A percentile compares a stretch with the other conserved stretches of the same genome.
Conservation (phyloP, 1,284 basidiomycete genomes). For the Afroboletus lepidellus region DNA sequence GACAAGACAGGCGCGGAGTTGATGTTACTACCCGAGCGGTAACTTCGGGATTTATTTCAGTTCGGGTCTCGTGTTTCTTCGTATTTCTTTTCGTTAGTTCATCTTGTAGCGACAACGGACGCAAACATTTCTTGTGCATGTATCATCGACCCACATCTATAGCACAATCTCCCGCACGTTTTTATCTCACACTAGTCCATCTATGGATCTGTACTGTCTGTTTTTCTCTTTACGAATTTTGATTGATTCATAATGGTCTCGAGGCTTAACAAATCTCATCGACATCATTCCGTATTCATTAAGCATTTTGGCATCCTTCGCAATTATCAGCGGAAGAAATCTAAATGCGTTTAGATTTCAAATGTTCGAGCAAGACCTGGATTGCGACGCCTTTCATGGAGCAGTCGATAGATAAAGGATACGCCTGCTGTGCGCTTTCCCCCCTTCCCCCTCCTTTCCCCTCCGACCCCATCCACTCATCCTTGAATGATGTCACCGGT, state of each 20-base stretch:
- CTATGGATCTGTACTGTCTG: slow-evolving; percentile 14
- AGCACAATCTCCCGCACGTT: neutral
- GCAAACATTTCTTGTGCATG: slow-evolving; percentile 18
- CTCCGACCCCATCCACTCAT: too few species aligned
- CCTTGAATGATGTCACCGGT: too few species aligned
- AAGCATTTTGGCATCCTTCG: too few species aligned
- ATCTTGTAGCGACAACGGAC: slow-evolving; percentile 24
- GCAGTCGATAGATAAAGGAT: too few species aligned
- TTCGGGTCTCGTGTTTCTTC: slow-evolving; percentile 2
- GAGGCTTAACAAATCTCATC: neutral
- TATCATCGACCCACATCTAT: slow-evolving; percentile 2
- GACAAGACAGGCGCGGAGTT: slow-evolving; percentile 31
- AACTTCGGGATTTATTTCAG: neutral
- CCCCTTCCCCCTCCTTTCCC: too few species aligned
- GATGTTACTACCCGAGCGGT: slow-evolving; percentile 34
- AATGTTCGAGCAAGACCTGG: too few species aligned
- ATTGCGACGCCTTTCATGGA: too few species aligned
- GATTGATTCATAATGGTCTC: slow-evolving; percentile 1
- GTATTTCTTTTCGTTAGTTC: slow-evolving; percentile 3
- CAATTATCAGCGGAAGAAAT: too few species aligned
- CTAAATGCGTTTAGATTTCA: too few species aligned
- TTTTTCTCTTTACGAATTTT: slow-evolving; percentile 16
- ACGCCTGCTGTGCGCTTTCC: too few species aligned
- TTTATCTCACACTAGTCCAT: slow-evolving; percentile 11
- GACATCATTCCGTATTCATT: too few species aligned